Base-by-base conservation (phyloP, 2,329 filamentous ascomycete genomes). In the Colletotrichum noveboracense region DNA sequence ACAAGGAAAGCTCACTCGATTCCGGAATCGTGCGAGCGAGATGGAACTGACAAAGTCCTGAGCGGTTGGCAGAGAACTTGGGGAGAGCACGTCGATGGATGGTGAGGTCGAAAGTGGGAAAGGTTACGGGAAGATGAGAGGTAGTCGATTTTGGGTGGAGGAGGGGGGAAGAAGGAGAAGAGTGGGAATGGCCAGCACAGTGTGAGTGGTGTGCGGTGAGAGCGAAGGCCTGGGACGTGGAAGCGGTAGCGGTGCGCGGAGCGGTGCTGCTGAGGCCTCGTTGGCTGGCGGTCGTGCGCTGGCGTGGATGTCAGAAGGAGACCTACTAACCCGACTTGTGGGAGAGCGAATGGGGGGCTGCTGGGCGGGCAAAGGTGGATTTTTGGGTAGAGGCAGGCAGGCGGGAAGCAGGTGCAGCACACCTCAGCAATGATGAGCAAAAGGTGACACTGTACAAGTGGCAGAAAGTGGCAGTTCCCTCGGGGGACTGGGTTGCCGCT, bases 161-260 rank as follows among this genome's bases (percentile, higher is more conserved):
- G 74, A 77, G 77, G 77, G 77, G 76, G 77, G 73, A 77, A 77
- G 74, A 76, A 76, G 77, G 74, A 73, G 77, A 76, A 71, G 74
- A 75, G 71, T 76, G 74, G 74, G 58, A 76, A 75, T 75, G 74
- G 74, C 74, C 67, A 34, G 74, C 74, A 76, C 74, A 76, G 74
- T 74, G 67, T 52, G 67, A 56, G 48, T 24, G 43, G 67, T 26
- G 70, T 75, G 74, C 70, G 74, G 70, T 73, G 74, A 74, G 64
- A 30, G 69, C 55, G 61, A 38, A 55, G 43, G 65, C 24, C 26
- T 69, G 43, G 66, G 66, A 52, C n/a, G 43, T 52, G 43, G 43
- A 52, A 52, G 43, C 43, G 43, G 52, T 43, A 38, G 43, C 66
- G 55, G 60, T n/a, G 32, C 32, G 32, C 62, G 70, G 56, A 60